Base-by-base conservation (phyloP, 164 flowering plant genomes). In the Taxillus chinensis region DNA sequence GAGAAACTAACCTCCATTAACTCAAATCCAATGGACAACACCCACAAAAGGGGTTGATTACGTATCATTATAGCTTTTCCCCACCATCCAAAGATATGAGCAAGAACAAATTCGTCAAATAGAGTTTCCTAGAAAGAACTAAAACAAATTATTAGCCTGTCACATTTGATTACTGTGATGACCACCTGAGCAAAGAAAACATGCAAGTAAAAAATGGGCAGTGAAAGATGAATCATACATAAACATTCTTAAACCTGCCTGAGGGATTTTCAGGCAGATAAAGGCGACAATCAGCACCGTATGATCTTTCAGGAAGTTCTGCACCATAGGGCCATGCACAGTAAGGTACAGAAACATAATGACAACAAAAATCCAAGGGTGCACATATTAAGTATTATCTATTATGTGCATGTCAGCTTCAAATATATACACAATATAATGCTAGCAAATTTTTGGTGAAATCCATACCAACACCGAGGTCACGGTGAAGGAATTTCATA, bases 11-110 rank as follows among this genome's bases (percentile, higher is more conserved):
- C 99, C 98, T 91, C 98, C 98, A 89, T 86, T 65, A 89, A 66
- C 81, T 95, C 99, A 73, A 95, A 95, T 41, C 99, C 96, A 72
- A 95, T 78, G 15, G 99, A 95, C 41, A 95, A 72, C 7, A 91
- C 89, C 99, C 99, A 95, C 16, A 92, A 70, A 75, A 95, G 96
- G 39, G 99, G 96, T 77, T 95, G 99, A 77, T 95, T 95, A 15
- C 98, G 95, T 45, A 95, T 95, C 90, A 95, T 83, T 73, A 95
- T 95, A 58, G 99, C 98, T 73, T 95, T 95, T 5, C 97, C 96
- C 98, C 99, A 95, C 99, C 99, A 95, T 64, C 99, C 99, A 72
- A 95, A 81, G 12, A 95, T 80, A 76, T 95, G 99, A 62, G 99
- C 99, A 8, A 80, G 67, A 55, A 95, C 95, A 82, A 95, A 95